Percentiles rank a stretch among this genome's conserved stretches.
These are phyloP conservation scores for Hypoxylon lienhwacheense DNA, from an alignment of 495 filamentous ascomycete species.

Conservation along the genomic window DNA sequence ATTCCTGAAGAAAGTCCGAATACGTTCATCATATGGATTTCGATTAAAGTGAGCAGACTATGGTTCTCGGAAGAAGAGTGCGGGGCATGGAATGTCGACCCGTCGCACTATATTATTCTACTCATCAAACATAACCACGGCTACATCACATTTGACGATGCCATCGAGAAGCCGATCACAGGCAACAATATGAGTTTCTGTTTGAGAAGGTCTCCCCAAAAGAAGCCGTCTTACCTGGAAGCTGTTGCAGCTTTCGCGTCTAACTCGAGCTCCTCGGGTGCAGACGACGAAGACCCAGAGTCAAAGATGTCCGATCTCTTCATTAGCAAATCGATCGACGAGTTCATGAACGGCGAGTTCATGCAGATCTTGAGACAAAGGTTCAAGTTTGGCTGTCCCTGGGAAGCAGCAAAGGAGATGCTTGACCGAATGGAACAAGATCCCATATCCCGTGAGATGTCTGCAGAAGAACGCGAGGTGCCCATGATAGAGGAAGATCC, in stretches of 20 bases:
- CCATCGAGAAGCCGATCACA: slow-evolving; percentile 9
- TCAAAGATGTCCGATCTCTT: slow-evolving; percentile 57
- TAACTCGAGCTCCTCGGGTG: neutral
- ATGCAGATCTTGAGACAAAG: slow-evolving; percentile 64
- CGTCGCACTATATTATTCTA: slow-evolving; percentile 72
- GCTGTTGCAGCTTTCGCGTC: slow-evolving; percentile 56
- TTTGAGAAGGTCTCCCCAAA: slow-evolving; percentile 55
- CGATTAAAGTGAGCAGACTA: slow-evolving; percentile 67
- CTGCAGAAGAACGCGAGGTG: neutral
- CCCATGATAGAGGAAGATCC: slow-evolving; percentile 9
- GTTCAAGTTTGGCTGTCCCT: slow-evolving; percentile 54
- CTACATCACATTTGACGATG: slow-evolving; percentile 58
- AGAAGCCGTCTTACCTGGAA: slow-evolving; percentile 57
- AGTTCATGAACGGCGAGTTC: slow-evolving; percentile 71
- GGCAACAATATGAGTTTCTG: slow-evolving; percentile 37
- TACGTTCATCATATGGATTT: slow-evolving; percentile 61
- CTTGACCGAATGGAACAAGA: slow-evolving; percentile 12
- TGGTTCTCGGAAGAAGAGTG: slow-evolving; percentile 75
- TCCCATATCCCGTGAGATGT: no score
- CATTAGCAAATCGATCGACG: slow-evolving; percentile 71
- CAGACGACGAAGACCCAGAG: neutral
- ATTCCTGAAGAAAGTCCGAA: slow-evolving; percentile 43
- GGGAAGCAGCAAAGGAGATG: slow-evolving; percentile 72
- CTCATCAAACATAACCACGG: slow-evolving; percentile 65
- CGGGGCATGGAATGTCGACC: slow-evolving; percentile 73